These are phyloP conservation scores for Volvox africanus DNA, from an alignment of 139 green algal genomes.

Conservation along the genomic window DNA sequence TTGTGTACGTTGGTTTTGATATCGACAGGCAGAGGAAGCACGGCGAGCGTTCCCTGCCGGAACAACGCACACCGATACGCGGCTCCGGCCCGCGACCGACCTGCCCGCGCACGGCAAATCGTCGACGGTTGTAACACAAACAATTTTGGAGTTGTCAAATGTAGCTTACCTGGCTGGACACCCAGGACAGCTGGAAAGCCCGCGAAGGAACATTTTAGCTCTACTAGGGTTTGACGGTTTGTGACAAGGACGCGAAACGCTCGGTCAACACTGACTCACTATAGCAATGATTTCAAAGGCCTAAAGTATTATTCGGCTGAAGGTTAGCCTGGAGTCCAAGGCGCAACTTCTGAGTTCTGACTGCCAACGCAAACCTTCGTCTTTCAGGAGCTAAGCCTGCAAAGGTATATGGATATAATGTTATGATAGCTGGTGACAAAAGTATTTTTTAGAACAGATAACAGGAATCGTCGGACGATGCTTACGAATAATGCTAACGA, in stretches of 20 bases:
- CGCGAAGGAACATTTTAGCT: constrained; percentile 18
- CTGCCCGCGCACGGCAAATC: background rate
- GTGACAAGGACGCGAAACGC: too few species aligned
- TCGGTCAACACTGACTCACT: too few species aligned
- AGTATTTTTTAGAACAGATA: too few species aligned
- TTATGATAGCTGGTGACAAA: too few species aligned
- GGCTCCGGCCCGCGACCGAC: background rate
- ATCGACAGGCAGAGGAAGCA: background rate
- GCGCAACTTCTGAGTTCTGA: too few species aligned
- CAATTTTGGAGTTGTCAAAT: background rate
- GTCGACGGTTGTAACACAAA: background rate
- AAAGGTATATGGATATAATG: too few species aligned
- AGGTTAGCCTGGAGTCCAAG: too few species aligned
- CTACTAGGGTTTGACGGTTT: background rate
- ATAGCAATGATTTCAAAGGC: too few species aligned
- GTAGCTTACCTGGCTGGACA: background rate
- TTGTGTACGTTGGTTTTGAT: background rate
- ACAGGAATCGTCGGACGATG: too few species aligned
- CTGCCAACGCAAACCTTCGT: too few species aligned
- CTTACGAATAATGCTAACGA: background rate
- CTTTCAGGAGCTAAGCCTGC: too few species aligned
- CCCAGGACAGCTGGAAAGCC: background rate
- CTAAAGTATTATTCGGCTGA: too few species aligned
- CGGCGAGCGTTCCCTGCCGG: background rate
- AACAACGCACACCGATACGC: background rate